phyloP scores from a whole-genome alignment of 129 eudicot species.

The Oenanthe sinensis region DNA sequence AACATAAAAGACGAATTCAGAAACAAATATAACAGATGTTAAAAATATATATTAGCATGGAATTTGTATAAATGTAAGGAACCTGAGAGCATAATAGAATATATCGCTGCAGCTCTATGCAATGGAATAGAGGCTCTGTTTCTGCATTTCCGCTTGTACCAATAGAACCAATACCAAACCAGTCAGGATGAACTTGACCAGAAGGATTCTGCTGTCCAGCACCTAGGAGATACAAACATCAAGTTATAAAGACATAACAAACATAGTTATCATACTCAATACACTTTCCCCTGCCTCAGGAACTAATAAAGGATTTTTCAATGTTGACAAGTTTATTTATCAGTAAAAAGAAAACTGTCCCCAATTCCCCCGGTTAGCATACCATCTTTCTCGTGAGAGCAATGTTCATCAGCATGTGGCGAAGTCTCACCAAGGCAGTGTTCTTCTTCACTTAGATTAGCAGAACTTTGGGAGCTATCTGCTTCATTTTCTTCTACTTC shows the following conservation, averaged over 20 bases:
- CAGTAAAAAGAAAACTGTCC: not conserved
- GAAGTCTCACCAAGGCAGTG: slow-evolving; percentile 15
- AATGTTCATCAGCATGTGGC: slow-evolving; percentile 20
- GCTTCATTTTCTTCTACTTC: slow-evolving; percentile 18
- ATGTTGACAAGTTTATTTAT: not conserved
- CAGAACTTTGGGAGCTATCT: slow-evolving; percentile 29
- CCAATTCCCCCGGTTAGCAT: not conserved
- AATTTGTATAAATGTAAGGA: not conserved
- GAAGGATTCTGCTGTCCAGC: slow-evolving; percentile 37
- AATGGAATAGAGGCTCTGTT: slow-evolving; percentile 50
- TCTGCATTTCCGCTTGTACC: slow-evolving; percentile 22
- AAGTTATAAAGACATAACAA: not conserved
- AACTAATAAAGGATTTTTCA: not conserved
- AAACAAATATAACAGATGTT: not conserved
- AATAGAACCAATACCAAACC: slow-evolving; percentile 21
- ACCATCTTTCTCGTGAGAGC: slow-evolving; percentile 35
- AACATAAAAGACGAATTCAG: not conserved
- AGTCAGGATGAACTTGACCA: slow-evolving; percentile 17
- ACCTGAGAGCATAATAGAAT: slow-evolving; percentile 90
- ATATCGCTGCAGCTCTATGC: slow-evolving; percentile 79
- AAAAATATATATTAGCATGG: not conserved
- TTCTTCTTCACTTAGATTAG: slow-evolving; percentile 41
- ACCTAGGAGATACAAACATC: not conserved
- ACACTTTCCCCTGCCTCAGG: not conserved
- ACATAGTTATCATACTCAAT: not conserved